A percentile compares a stretch with the other conserved stretches of the same genome.
Conservation (phyloP, 2,329 filamentous ascomycete species). For the Helicocarpus griseus region DNA sequence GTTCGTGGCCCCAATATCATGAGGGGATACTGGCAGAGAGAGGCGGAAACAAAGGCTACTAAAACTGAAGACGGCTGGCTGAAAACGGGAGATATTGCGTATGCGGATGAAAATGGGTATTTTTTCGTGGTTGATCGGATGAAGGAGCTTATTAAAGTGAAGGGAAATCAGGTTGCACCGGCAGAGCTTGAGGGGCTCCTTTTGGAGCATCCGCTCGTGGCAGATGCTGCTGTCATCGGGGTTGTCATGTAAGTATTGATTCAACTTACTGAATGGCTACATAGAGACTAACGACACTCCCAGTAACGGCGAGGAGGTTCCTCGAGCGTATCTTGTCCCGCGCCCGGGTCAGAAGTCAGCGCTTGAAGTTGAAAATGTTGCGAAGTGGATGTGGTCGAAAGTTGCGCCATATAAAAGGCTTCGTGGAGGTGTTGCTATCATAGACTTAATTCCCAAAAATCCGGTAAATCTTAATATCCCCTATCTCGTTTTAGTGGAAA, state of each 20-base stretch:
- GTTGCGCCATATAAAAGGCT: constrained; percentile 59
- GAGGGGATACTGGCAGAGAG: constrained; percentile 66
- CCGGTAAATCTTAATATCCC: constrained; percentile 18
- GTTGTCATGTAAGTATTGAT: constrained; percentile 37
- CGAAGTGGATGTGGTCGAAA: constrained; percentile 52
- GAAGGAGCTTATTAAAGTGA: constrained; percentile 56
- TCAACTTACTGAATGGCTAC: not conserved
- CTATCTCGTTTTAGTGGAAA: not conserved
- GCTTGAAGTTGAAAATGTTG: constrained; percentile 44
- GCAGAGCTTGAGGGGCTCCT: constrained; percentile 50
- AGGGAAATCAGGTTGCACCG: constrained; percentile 51
- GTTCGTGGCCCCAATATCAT: constrained; percentile 62
- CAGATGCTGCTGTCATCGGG: constrained; percentile 59
- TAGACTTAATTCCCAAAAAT: constrained; percentile 61
- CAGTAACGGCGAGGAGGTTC: constrained; percentile 49
- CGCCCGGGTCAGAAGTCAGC: constrained; percentile 36
- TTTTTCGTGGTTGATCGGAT: constrained; percentile 63
- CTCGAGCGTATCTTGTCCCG: constrained; percentile 56
- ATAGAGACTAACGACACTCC: constrained; percentile 22
- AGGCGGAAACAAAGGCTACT: constrained; percentile 54
- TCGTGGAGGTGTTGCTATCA: constrained; percentile 59
- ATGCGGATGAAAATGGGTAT: constrained; percentile 45
- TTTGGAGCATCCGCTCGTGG: constrained; percentile 45
- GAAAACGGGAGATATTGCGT: constrained; percentile 61
- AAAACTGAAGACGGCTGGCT: constrained; percentile 57